Conservation (phyloP, 306 rosid species). For the Acacia confusa region DNA sequence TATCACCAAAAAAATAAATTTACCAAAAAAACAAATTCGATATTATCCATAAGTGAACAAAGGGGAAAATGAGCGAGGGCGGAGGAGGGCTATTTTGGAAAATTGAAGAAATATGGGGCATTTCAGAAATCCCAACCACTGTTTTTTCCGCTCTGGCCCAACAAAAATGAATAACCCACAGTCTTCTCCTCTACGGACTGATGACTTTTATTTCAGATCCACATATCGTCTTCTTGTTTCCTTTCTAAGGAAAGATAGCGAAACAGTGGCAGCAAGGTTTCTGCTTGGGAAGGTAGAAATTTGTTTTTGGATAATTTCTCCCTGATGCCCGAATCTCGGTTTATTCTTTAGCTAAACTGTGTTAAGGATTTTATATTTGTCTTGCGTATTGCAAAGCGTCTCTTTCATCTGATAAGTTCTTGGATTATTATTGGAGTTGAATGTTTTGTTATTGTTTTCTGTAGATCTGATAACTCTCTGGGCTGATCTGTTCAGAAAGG, state of each 20-base stretch:
- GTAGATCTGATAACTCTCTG: slow-evolving; percentile 40
- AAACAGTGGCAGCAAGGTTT: slow-evolving; percentile 14
- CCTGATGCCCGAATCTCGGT: neutral
- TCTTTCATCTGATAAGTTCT: neutral
- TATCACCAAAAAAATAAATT: too few relatives aligned
- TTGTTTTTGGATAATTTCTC: neutral
- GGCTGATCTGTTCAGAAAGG: slow-evolving; percentile 17
- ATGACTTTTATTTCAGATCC: neutral
- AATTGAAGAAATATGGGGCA: slow-evolving; percentile 1
- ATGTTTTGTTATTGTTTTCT: neutral
- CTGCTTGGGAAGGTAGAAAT: slow-evolving; percentile 40
- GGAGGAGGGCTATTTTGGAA: neutral
- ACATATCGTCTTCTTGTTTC: slow-evolving; percentile 19
- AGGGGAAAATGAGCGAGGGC: too few relatives aligned
- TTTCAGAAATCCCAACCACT: slow-evolving; percentile 1
- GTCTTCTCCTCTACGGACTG: neutral
- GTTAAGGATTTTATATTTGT: neutral
- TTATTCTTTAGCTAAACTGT: neutral
- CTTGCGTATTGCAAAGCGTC: neutral
- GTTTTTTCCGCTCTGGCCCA: neutral
- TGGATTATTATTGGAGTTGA: neutral
- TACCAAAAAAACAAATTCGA: too few relatives aligned
- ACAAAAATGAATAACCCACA: neutral
- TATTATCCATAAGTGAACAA: too few relatives aligned
- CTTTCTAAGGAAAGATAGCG: slow-evolving; percentile 30